A percentile compares a stretch with the other conserved stretches of the same genome.
Conservation (phyloP, 2,329 filamentous ascomycete species). For the Hypoxylon sp. region DNA sequence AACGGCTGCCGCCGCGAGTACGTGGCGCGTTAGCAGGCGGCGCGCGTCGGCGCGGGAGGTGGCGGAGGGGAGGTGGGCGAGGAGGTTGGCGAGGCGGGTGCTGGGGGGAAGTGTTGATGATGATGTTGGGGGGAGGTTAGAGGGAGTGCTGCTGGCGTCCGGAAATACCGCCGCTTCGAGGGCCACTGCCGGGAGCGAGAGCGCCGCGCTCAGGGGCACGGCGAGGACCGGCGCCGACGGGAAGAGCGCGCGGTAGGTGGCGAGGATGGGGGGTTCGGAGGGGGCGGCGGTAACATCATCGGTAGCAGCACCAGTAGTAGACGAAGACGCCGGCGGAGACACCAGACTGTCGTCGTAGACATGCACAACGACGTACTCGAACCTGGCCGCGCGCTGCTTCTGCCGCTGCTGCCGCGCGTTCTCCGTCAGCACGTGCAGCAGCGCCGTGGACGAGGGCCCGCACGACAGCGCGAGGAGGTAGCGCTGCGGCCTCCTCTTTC, state of each 20-base stretch:
- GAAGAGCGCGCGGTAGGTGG: constrained; percentile 64
- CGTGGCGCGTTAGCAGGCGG: constrained; percentile 72
- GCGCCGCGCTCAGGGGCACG: constrained; percentile 69
- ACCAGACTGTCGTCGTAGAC: constrained; percentile 52
- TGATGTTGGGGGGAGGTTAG: not conserved
- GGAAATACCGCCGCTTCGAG: too few relatives aligned
- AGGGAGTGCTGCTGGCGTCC: too few relatives aligned
- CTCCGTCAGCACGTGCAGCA: constrained; percentile 78
- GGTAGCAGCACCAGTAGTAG: not conserved
- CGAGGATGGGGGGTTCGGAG: not conserved
- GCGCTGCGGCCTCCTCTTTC: constrained; percentile 51
- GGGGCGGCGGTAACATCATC: too few relatives aligned
- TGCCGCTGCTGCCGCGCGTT: constrained; percentile 72
- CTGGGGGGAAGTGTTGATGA: constrained; percentile 13
- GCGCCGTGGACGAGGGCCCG: constrained; percentile 78
- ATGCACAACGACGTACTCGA: constrained; percentile 70
- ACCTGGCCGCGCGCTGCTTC: constrained; percentile 59
- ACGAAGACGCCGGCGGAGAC: not conserved
- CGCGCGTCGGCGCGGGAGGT: constrained; percentile 80
- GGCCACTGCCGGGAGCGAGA: constrained; percentile 58
- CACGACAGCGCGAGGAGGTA: constrained; percentile 84
- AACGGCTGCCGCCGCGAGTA: constrained; percentile 73
- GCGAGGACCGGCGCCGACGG: constrained; percentile 70
- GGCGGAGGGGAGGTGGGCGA: constrained; percentile 71
- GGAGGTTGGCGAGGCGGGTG: constrained; percentile 57